These are phyloP conservation scores for Schoenoplectus tabernaemontani DNA, from an alignment of 202 grass and related monocot species.

Conservation along the genomic window DNA sequence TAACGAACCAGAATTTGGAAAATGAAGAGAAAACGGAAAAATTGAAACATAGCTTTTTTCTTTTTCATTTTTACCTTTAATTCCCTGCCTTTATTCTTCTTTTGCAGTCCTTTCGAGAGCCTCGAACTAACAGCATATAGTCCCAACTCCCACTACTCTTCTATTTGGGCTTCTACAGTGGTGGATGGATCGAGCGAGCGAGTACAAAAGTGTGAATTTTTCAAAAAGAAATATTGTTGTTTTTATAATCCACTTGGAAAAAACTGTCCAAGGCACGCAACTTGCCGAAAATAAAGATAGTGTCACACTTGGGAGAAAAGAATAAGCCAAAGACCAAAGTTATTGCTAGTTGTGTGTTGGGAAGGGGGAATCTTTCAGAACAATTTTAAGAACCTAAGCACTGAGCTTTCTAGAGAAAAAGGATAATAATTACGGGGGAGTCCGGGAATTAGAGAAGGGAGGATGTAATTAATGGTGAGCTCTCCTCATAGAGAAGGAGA, in stretches of 20 bases:
- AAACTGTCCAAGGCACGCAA: conserved; percentile 8
- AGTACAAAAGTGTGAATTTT: conserved; percentile 12
- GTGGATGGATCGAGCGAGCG: conserved; percentile 4
- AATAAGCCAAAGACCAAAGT: conserved; percentile 1
- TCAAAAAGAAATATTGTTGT: conserved; percentile 3
- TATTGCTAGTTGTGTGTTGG: conserved; percentile 6
- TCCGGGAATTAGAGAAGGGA: not conserved
- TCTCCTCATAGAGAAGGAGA: not conserved
- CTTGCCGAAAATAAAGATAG: conserved; percentile 14
- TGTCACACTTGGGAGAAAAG: conserved; percentile 7
- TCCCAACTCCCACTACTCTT: conserved; percentile 7
- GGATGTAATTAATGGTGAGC: not conserved
- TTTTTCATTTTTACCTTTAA: conserved; percentile 3
- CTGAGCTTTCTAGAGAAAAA: not conserved
- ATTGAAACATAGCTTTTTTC: not conserved
- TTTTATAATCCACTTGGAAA: conserved; percentile 5
- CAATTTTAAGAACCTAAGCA: not conserved
- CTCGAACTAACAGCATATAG: not conserved
- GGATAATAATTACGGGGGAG: no score
- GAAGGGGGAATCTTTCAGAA: conserved; percentile 5
- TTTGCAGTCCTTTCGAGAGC: conserved; percentile 11
- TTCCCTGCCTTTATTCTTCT: conserved; percentile 21
- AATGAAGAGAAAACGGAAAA: not conserved
- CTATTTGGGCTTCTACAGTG: conserved; percentile 6
- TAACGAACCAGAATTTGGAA: conserved; percentile 23